A percentile compares a stretch with the other conserved stretches of the same genome.
These are phyloP conservation scores for Fusarium buxicola DNA, from an alignment of 2,329 filamentous ascomycete species.

Conservation along the genomic window DNA sequence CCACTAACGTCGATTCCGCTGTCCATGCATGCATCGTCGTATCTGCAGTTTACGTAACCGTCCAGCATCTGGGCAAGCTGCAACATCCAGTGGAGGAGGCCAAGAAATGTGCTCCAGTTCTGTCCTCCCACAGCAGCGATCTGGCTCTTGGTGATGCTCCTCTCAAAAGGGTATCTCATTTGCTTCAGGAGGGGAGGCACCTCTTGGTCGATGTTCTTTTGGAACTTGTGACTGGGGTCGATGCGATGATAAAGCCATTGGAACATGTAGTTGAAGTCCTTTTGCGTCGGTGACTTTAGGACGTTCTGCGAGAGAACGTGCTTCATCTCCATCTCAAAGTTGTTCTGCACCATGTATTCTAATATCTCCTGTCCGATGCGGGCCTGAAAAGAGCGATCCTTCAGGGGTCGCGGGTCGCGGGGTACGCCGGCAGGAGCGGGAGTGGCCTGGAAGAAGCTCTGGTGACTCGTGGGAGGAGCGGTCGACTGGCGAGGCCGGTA, in stretches of 20 bases:
- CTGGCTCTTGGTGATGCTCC: conserved; percentile 95
- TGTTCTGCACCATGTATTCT: conserved; percentile 91
- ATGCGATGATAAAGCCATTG: conserved; percentile 98
- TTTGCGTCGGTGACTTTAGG: conserved; percentile 93
- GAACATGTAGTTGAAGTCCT: conserved; percentile 98
- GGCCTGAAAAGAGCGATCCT: conserved; percentile 81
- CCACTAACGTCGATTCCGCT: conserved; percentile 87
- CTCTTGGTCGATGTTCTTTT: conserved; percentile 95
- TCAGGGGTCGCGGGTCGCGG: conserved; percentile 86
- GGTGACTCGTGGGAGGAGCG: conserved; percentile 76
- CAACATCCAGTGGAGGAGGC: conserved; percentile 99
- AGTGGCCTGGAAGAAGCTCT: conserved; percentile 94
- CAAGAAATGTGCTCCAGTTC: conserved; percentile 96
- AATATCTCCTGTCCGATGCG: conserved; percentile 89
- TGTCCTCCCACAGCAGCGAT: conserved; percentile 94
- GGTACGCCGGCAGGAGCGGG: conserved; percentile 85
- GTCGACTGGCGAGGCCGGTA: conserved; percentile 77
- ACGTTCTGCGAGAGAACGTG: conserved; percentile 91
- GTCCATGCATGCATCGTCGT: conserved; percentile 91
- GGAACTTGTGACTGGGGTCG: conserved; percentile 91
- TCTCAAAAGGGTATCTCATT: conserved; percentile 92
- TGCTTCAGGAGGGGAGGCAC: conserved; percentile 94
- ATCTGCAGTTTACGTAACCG: conserved; percentile 79
- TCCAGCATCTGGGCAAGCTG: conserved; percentile 95
- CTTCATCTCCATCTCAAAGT: conserved; percentile 98